Evolutionary conservation across 2,329 filamentous ascomycete species (phyloP), one percentile per base, ranked within the genome.

Genomic region (Gyromitra esculenta): DNA sequence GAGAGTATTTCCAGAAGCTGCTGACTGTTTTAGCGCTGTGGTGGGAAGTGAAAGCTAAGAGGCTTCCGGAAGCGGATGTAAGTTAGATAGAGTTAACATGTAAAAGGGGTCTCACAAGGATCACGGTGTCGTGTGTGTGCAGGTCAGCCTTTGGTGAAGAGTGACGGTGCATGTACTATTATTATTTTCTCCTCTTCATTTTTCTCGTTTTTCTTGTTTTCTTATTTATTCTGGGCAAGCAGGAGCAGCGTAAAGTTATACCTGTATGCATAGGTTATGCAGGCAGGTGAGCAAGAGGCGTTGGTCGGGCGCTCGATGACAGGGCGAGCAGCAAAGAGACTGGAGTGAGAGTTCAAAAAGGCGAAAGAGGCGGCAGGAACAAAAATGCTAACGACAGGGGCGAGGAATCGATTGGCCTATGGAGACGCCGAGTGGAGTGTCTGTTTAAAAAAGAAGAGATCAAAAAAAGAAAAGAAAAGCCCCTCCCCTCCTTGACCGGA

Each of bases 211-310:
- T 73, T 31, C 25, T 31, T 31, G 25, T 31, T 52, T 52, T 43
- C 37, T 21, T n/a, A 57, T 76, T 75, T 48, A 39, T 68, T 69
- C 25, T 77, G 43, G 71, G 35, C 18, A n/a, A 35, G 48, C 37
- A 8, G 63, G 60, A 57, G 50, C 54, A 45, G 56, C 52, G 69
- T 64, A 45, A 54, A 67, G 54, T 31, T 73, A 59, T 73, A 57
- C 48, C n/a, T 52, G 31, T 39, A 35, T 48, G 50, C 63, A 62
- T 66, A 66, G 45, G 56, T 59, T 62, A 71, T 72, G 68, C 45
- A 54, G n/a, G 69, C 7, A 25, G 59, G 56, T 37, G 25, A 62
- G 52, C 39, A 39, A 52, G 39, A 37, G 48, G 45, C 31, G 35
- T 54, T 54, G 48, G 45, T 3, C 48, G 41, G 66, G 69, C 37